Conservation (phyloP, 176 grass and related monocot species). For the Metroxylon sagu region DNA sequence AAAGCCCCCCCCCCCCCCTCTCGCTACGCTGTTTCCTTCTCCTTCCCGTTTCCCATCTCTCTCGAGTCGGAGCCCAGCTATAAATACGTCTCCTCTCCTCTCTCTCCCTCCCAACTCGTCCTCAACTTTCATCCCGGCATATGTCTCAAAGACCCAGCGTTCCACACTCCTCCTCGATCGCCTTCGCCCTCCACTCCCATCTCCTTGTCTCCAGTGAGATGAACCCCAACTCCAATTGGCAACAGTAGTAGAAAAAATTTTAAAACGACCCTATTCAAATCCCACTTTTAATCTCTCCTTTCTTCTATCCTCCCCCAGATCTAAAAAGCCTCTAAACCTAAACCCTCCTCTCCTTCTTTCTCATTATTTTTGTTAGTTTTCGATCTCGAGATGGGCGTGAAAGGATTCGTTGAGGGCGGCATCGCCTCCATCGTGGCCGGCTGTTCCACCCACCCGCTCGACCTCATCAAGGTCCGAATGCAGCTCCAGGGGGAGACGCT, state of each 20-base stretch:
- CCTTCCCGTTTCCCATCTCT: not conserved
- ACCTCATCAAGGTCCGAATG: slow-evolving; percentile 19
- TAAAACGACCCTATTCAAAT: too few relatives aligned
- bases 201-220: slow-evolving; percentile 10
- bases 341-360: too few relatives aligned
- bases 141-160: slow-evolving; percentile 20
- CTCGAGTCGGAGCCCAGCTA: too few relatives aligned
- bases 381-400: not conserved
- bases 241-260: too few relatives aligned
- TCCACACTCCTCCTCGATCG: slow-evolving; percentile 16
- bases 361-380: too few relatives aligned
- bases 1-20: not conserved
- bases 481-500: slow-evolving; percentile 15
- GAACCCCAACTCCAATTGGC: slow-evolving; percentile 1
- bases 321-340: too few relatives aligned
- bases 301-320: too few relatives aligned
- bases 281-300: too few relatives aligned
- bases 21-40: not conserved
- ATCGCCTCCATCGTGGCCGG: slow-evolving; percentile 18
- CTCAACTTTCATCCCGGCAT: not conserved
- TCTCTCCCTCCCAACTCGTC: not conserved
- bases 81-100: too few relatives aligned
- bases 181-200: slow-evolving; percentile 16
- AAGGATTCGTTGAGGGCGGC: slow-evolving; percentile 15
- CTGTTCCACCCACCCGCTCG: slow-evolving; percentile 14